Percentiles rank a stretch among this genome's conserved stretches.
Conservation (phyloP, 176 grass and related monocot genomes). For the Ampelocalamus luodianensis region DNA sequence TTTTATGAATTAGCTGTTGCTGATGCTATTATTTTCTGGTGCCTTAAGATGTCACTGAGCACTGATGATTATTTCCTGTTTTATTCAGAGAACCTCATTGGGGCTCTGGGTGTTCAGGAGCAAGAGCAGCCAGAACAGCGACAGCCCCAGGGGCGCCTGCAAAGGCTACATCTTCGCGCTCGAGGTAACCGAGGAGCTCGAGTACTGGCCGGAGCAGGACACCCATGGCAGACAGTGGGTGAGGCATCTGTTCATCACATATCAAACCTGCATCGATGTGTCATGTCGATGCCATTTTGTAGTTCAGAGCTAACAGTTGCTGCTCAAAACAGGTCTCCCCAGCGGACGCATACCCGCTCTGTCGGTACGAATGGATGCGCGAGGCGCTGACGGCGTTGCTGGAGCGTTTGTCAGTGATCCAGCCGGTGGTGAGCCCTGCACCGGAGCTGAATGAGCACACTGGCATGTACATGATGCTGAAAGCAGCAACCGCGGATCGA, state of each 20-base stretch:
- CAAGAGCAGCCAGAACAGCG: constrained; percentile 74
- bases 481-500: constrained; percentile 47
- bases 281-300: not conserved
- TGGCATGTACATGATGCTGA: constrained; percentile 53
- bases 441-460: constrained; percentile 19
- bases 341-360: constrained; percentile 63
- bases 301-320: not conserved
- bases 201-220: constrained; percentile 75
- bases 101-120: constrained; percentile 86
- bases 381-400: constrained; percentile 74
- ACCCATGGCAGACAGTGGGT: constrained; percentile 74
- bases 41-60: not conserved
- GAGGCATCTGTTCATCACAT: not conserved
- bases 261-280: not conserved
- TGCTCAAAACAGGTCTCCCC: constrained; percentile 50
- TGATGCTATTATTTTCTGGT: not conserved
- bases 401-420: constrained; percentile 8
- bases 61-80: not conserved
- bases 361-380: constrained; percentile 94
- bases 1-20: not conserved
- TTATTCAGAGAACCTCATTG: constrained; percentile 56
- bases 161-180: constrained; percentile 89
- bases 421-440: not conserved
- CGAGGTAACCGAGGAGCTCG: constrained; percentile 78
- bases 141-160: constrained; percentile 70